Evolutionary conservation across 2,329 filamentous ascomycete species (phyloP), one percentile per base, ranked within the genome.

Genomic region (Colletotrichum liaoningense): DNA sequence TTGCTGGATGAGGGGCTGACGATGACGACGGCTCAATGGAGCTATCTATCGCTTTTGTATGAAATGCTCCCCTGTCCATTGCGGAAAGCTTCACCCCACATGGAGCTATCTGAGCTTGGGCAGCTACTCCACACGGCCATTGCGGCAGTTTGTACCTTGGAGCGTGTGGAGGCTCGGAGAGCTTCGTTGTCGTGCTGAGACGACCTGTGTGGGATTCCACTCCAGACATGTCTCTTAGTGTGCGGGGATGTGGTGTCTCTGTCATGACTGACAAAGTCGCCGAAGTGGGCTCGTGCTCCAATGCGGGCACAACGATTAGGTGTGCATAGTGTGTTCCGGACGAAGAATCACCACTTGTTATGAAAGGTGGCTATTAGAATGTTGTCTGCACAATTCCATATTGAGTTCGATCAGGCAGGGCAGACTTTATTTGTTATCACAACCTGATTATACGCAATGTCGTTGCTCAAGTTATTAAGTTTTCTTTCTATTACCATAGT

Each of bases 11-110:
- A 63, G 59, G 38, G 42, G 38, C 19, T 54, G 42, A 55, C 30
- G 11, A 16, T 26, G 49, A 38, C 30, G 30, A 38, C n/a, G 28
- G 30, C 3, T 54, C 28, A 63, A 28, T 54, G 46, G 46, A 54
- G 46, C 62, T 42, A 24, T 24, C 33, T 28, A 6, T 24, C 22
- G 33, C 28, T 59, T 67, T 67, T 59, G 42, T 62, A 60, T 26
- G 42, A 14, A 38, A 30, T 55, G 42, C 8, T 35, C 22, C 30
- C 54, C 54, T 63, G 33, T 59, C 28, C 14, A 14, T 28, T 54
- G 49, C 14, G 62, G 46, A 38, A 59, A 70, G 54, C 38, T 54
- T 60, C 66, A 69, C 59, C 65, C 69, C 69, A 72, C 69, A 54
- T 69, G 22, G 58, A 63, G 59, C 67, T 30, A 42, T 46, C 9